Evolutionary conservation across 441 rosid genomes (phyloP).

Genomic region (Arabidopsis hybrid): DNA sequence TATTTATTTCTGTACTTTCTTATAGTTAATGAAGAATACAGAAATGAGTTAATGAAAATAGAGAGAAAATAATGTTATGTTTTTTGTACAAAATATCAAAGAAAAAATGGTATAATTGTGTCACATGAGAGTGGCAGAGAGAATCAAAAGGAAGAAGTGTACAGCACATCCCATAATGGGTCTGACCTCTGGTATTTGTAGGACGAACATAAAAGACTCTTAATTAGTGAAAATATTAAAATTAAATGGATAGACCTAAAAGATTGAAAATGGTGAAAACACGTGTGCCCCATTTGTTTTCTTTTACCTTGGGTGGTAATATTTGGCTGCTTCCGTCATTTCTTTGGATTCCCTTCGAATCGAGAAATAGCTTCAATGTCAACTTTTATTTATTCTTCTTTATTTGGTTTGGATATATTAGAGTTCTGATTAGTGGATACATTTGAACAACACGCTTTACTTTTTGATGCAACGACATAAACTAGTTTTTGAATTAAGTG

Average conservation of each 20-base stretch:
- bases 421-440: constrained; percentile 14
- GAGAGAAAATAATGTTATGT: not conserved
- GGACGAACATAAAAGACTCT: constrained; percentile 33
- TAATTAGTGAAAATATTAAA: constrained; percentile 2
- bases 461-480: not conserved
- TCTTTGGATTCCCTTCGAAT: constrained; percentile 40
- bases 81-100: not conserved
- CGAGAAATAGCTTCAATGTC: constrained; percentile 17
- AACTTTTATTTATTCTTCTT: constrained; percentile 11
- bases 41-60: not conserved
- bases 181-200: constrained; percentile 36
- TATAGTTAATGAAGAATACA: not conserved
- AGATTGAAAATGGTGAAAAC: constrained; percentile 17
- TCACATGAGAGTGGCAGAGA: constrained; percentile 37
- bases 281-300: constrained; percentile 38
- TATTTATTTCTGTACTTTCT: not conserved
- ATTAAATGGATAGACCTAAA: not conserved
- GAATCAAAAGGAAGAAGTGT: constrained; percentile 33
- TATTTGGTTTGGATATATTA: not conserved
- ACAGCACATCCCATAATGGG: constrained; percentile 38
- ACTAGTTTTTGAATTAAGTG: not conserved
- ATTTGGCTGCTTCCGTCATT: constrained; percentile 34
- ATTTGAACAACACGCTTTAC: not conserved
- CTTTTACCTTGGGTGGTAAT: constrained; percentile 24
- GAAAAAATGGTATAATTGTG: constrained; percentile 16